phyloP scores from a whole-genome alignment of 2,329 filamentous ascomycete genomes.

The Paramyrothecium sp. region DNA sequence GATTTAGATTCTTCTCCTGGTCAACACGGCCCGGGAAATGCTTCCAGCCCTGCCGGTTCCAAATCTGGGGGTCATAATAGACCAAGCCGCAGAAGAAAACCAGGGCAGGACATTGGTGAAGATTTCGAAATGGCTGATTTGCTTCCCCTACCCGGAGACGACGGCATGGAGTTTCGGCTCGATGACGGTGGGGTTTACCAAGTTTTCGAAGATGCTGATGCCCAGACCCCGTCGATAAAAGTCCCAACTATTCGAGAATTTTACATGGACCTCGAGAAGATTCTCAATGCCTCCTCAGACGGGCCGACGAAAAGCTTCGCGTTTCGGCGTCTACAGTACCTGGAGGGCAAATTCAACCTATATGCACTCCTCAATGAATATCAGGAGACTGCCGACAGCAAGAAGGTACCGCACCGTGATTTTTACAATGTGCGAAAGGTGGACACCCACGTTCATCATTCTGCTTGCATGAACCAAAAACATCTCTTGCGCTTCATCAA shows the following conservation, averaged over 20 bases:
- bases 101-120: constrained; percentile 85
- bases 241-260: constrained; percentile 95
- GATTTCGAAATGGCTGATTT: constrained; percentile 85
- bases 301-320: constrained; percentile 97
- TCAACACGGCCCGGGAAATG: constrained; percentile 7
- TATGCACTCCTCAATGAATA: constrained; percentile 94
- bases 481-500: constrained; percentile 98
- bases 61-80: constrained; percentile 36
- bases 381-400: constrained; percentile 96
- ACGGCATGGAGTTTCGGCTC: constrained; percentile 72
- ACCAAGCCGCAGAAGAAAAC: constrained; percentile 68
- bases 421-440: constrained; percentile 99
- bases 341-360: constrained; percentile 96
- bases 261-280: constrained; percentile 88
- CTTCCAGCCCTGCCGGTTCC: constrained; percentile 8
- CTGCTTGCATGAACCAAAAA: constrained; percentile 99
- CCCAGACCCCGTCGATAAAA: constrained; percentile 68
- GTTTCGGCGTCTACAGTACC: constrained; percentile 88
- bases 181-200: constrained; percentile 89
- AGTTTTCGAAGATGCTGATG: constrained; percentile 71
- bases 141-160: constrained; percentile 68
- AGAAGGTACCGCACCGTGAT: constrained; percentile 94
- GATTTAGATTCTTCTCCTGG: constrained; percentile 16
- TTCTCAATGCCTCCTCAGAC: constrained; percentile 87
- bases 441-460: constrained; percentile 98